Evolutionary conservation across 1,284 basidiomycete species (phyloP), one percentile per base, ranked within the genome.

Genomic region (Athelia psychrophila): DNA sequence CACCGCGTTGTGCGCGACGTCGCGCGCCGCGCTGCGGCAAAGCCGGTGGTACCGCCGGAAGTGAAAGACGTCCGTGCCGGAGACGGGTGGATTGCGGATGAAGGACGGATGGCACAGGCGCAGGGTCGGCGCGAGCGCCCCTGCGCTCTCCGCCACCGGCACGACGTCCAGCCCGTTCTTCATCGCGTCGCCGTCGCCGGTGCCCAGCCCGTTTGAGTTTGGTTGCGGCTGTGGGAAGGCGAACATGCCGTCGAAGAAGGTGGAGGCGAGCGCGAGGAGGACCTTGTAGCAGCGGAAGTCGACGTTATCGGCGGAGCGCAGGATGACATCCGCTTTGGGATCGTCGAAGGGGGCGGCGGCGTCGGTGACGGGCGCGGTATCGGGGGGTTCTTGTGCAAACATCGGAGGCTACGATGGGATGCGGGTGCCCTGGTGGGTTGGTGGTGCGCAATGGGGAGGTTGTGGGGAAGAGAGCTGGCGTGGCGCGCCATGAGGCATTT

Each of bases 241-340:
- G 42, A 76, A 67, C 72, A 76, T 72, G 22, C 62, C 58, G 19
- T 63, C 56, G 55, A 79, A 77, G 49, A 74, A 58, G 18, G 65
- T 55, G 2, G 74, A 72, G 3, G 69, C 58, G n/a, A 65, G 56
- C 19, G 60, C 55, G 8, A 77, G 63, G 32, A 77, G 56, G 24
- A 60, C 55, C 12, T 64, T 65, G 51, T 69, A 56, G 3, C 71
- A 63, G 15, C 57, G 59, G 52, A 77, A 76, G 35, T 68, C 59
- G 18, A 72, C 55, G 12, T 62, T 52, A 54, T 75, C 72, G 0
- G 66, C 66, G 2, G 75, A 67, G 19, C 62, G 64, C 4, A 76
- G 56, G 32, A 70, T 58, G 25, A 71, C 53, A 44, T 77, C 74
- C 1, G 67, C 71, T 35, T 58, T 46, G 44, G 44, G 44, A 23